Evolutionary conservation across 2,329 filamentous ascomycete species (phyloP), one percentile per base, ranked within the genome.

Genomic region (Paecilomyces sp.): DNA sequence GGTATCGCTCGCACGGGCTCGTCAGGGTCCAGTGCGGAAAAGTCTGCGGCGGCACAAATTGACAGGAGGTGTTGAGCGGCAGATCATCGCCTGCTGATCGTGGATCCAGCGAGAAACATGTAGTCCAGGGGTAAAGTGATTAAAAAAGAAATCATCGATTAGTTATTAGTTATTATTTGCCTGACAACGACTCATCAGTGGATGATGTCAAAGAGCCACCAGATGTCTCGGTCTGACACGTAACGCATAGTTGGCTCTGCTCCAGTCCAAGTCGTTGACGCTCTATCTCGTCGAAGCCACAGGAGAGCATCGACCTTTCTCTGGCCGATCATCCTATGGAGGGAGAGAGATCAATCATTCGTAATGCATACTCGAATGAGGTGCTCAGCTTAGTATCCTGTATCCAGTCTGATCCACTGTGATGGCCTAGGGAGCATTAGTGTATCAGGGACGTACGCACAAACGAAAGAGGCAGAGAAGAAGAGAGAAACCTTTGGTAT

Each of bases 141-240:
- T 7, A 47, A 47, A 47, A 47, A 47, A 47, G 15, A 47, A 47
- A 47, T 22, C 31, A 33, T 9, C 8, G 31, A 54, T 15, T n/a
- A 28, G 25, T 6, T 28, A 28, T 28, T 22, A 22, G 22, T 22
- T 22, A 22, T 22, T 22, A 22, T 5, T 13, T 15, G 25, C 9
- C 52, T 54, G 18, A 54, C 8, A 28, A 8, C n/a, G n/a, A n/a
- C 22, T 55, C 30, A 11, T 33, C 31, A 33, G 15, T 31, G 30
- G 30, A 33, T 34, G 34, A 56, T 56, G 54, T 34, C 33, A 34
- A 28, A 56, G 55, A 15, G 13, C 18, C 18, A 56, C n/a, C n/a
- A 36, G 55, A 57, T 50, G 36, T 57, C 24, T 51, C 50, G 41
- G 36, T 11, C 25, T 41, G 56, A 57, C 30, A 31, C 56, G 56